Base-by-base conservation (phyloP, 106 monocot genomes). In the Dendrobium officinale region DNA sequence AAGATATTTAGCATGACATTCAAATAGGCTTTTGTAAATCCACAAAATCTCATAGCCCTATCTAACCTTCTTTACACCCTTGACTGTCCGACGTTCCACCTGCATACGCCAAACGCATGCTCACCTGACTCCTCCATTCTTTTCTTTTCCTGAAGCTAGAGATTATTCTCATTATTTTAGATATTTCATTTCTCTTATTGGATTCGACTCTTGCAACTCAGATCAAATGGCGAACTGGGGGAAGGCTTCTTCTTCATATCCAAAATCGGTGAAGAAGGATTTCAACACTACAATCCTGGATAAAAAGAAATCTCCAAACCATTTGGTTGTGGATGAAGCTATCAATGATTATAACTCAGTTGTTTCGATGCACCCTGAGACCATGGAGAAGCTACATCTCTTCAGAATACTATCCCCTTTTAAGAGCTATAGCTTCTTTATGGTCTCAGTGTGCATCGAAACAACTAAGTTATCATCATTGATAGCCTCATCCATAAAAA, bases 401-500 rank as follows among this genome's bases (percentile, higher is more conserved):
- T 95, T 92, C 1, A 92, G 81, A 67, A 95, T 87, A 11, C 92
- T 95, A 55, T 95, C 95, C 1, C 95, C 90, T n/a, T 92, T 79
- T 82, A 92, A 95, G 15, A 95, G 87, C 95, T 90, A 90, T 33
- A 95, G 83, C 84, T 89, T 95, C 84, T 92, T 92, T 92, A 95
- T 95, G 4, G 95, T 95, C 61, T 88, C 95, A 2, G 92, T 90
- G 58, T 92, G 80, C 77, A 95, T 80, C 4, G 87, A 78, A 4
- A 95, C 92, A 24, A 95, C 95, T 0, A 92, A 89, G 78, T 95
- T 95, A 54, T 95, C 95, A 76, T 95, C 92, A 40, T 92, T 95
- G 72, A 86, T 77, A 41, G 95, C 92, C 87, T 95, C 95, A 44
- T 95, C 92, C 7, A 95, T 92, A 37, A 95, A 55, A 86, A 95